Evolutionary conservation across 805 yeast species (phyloP), one percentile per base, ranked within the genome.

Genomic region (Metschnikowia lachancei): DNA sequence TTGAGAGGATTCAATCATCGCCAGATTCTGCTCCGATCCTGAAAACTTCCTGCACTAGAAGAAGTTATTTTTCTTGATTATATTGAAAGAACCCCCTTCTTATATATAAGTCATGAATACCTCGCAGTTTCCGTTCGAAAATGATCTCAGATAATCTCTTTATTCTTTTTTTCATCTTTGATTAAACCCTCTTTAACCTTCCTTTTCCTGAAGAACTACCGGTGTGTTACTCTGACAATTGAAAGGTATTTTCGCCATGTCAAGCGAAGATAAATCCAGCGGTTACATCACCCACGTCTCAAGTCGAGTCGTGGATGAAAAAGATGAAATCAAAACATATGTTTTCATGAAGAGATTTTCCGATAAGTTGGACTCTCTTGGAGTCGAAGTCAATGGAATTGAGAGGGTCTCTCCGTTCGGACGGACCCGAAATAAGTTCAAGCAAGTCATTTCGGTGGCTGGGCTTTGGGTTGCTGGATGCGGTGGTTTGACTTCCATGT

Each of bases 401-500:
- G 90, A 86, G 52, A 72, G 96, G 49, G 79, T 85, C 28, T 67
- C 76, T 34, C 86, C 94, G 0, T 72, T 81, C 51, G 86, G 85
- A 40, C 66, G 91, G 49, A 74, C 84, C n/a, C 60, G 60, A 10
- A 58, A 61, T 49, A 57, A 58, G 39, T 44, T 53, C 6, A 60
- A 59, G 31, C 70, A 62, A 48, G 50, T 69, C 22, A 50, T 69
- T 13, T 60, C 69, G 8, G 87, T 87, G 14, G 63, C 76, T 11
- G 90, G 94, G 2, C 74, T 88, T 37, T 89, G 96, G 96, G 58
- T 87, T 13, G 82, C 91, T 34, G 96, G 92, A 0, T 78, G 91
- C 49, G 95, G 95, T 43, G 90, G 95, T 0, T 69, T 89, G n/a
- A 83, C 95, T 2, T 87, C 96, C 0, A 86, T 89, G 90, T 85